Conservation (phyloP, 1,284 basidiomycete genomes). For the Boletus semigastroideus region DNA sequence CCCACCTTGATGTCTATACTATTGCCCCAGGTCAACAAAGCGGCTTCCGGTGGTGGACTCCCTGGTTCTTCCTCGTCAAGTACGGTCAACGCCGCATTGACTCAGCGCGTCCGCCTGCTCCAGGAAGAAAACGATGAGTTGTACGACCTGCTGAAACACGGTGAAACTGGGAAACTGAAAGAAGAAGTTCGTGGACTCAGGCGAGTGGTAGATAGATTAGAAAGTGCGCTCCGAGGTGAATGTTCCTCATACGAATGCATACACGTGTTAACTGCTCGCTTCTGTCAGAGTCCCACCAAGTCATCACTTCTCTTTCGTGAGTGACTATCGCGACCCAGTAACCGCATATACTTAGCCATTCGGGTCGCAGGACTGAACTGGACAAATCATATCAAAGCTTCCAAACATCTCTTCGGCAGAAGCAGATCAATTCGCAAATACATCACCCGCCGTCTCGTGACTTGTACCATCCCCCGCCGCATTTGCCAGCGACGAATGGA, state of each 20-base stretch:
- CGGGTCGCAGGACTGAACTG: conserved; percentile 52
- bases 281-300: conserved; percentile 67
- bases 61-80: conserved; percentile 43
- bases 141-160: conserved; percentile 65
- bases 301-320: conserved; percentile 68
- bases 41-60: conserved; percentile 29
- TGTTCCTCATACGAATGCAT: neutral
- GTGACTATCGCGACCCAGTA: conserved; percentile 30
- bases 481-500: conserved; percentile 27
- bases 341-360: conserved; percentile 12
- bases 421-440: conserved; percentile 38
- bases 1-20: conserved; percentile 65
- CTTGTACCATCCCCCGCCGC: conserved; percentile 30
- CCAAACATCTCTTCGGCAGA: conserved; percentile 43
- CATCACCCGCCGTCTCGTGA: conserved; percentile 37
- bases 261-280: conserved; percentile 4
- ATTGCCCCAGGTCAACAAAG: conserved; percentile 57
- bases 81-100: conserved; percentile 67
- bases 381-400: conserved; percentile 69
- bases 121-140: conserved; percentile 84
- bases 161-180: conserved; percentile 72
- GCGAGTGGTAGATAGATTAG: conserved; percentile 62
- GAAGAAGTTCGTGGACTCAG: conserved; percentile 73
- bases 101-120: conserved; percentile 64
- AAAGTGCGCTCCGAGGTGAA: conserved; percentile 72